phyloP scores from a whole-genome alignment of 129 eudicot genomes.

The Tanacetum coccineum region DNA sequence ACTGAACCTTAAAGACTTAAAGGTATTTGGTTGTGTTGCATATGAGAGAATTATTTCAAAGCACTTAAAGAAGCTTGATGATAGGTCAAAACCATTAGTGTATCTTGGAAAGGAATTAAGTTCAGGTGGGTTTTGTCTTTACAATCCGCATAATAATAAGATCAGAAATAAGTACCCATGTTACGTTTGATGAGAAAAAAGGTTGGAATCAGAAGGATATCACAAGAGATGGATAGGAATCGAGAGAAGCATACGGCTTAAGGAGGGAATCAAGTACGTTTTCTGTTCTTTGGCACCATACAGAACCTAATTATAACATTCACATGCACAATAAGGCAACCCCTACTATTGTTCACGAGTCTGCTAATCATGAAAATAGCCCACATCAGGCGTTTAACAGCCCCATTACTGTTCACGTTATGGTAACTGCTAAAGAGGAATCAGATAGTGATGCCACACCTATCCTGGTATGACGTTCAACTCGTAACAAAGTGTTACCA shows the following conservation, averaged over 20 bases:
- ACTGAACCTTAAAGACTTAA: too few relatives aligned
- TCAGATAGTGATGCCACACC: background rate
- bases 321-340: too few relatives aligned
- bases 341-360: too few relatives aligned
- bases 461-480: background rate
- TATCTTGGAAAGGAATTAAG: background rate
- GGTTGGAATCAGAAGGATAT: background rate
- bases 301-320: background rate
- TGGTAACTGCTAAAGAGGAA: background rate
- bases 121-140: background rate
- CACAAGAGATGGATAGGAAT: background rate
- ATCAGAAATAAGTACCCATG: background rate
- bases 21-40: too few relatives aligned
- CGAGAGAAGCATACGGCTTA: too few relatives aligned
- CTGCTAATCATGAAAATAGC: background rate
- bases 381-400: background rate
- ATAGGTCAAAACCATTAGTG: too few relatives aligned
- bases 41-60: too few relatives aligned
- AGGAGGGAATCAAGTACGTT: background rate
- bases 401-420: background rate
- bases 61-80: too few relatives aligned
- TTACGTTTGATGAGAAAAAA: background rate
- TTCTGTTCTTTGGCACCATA: background rate
- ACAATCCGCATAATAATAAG: background rate
- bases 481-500: too few relatives aligned